Conservation (phyloP, 2,329 filamentous ascomycete species). For the Trematosphaeria pertusa region DNA sequence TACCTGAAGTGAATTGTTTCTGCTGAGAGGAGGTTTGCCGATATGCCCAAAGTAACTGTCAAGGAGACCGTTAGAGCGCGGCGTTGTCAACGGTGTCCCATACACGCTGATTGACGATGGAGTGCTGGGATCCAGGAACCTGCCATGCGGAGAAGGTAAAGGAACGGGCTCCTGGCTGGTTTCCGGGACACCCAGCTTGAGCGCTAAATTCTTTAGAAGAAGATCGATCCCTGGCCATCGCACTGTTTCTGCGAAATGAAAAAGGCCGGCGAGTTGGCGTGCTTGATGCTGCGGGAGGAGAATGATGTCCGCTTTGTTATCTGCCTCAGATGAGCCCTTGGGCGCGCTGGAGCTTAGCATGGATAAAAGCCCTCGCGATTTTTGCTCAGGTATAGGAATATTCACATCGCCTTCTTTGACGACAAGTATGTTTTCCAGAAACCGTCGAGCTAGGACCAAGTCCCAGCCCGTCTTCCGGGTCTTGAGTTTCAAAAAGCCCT, state of each 20-base stretch:
- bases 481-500: constrained; percentile 54
- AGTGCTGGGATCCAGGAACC: constrained; percentile 31
- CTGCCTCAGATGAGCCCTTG: constrained; percentile 16
- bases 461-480: constrained; percentile 64
- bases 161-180: constrained; percentile 20
- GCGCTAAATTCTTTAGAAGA: constrained; percentile 46
- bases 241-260: constrained; percentile 58
- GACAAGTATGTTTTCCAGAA: constrained; percentile 60
- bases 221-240: constrained; percentile 56
- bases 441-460: constrained; percentile 59
- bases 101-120: constrained; percentile 45
- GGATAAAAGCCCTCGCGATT: constrained; percentile 36
- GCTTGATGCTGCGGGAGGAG: constrained; percentile 43
- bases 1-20: constrained; percentile 38
- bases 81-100: constrained; percentile 48
- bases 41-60: constrained; percentile 47
- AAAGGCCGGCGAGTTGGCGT: constrained; percentile 57
- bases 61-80: constrained; percentile 33
- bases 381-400: constrained; percentile 22
- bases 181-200: constrained; percentile 42
- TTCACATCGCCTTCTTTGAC: constrained; percentile 31
- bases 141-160: constrained; percentile 26
- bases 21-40: constrained; percentile 29
- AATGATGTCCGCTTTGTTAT: constrained; percentile 33
- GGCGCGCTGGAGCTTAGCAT: constrained; percentile 30